Conservation (phyloP, 176 grass and related monocot species). For the Oryza australiensis region DNA sequence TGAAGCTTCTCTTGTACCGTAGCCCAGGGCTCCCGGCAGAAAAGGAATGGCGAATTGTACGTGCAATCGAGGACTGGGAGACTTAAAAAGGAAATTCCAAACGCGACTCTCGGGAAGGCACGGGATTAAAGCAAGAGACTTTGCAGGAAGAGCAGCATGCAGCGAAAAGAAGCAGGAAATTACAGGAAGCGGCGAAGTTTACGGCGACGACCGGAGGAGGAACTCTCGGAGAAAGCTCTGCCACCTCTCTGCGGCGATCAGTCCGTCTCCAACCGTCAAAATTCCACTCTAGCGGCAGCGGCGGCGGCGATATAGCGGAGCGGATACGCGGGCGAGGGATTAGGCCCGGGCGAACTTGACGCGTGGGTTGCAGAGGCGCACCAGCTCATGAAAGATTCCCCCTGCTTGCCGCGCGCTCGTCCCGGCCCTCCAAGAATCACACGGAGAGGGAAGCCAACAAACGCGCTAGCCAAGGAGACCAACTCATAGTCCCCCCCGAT, state of each 20-base stretch:
- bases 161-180: conserved; percentile 23
- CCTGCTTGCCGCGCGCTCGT: neutral
- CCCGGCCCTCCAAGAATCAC: conserved; percentile 12
- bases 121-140: conserved; percentile 4
- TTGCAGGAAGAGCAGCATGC: neutral
- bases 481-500: neutral
- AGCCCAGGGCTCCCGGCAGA: conserved; percentile 1
- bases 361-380: conserved; percentile 32
- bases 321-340: neutral
- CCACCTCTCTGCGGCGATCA: conserved; percentile 22
- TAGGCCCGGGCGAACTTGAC: conserved; percentile 23
- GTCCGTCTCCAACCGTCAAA: conserved; percentile 20
- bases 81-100: neutral
- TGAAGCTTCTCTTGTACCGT: neutral
- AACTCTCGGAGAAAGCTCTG: conserved; percentile 30
- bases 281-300: neutral
- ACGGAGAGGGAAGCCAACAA: conserved; percentile 45
- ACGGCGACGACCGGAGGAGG: conserved; percentile 34
- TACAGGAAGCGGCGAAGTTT: conserved; percentile 19
- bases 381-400: conserved; percentile 2
- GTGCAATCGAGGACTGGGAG: neutral
- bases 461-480: conserved; percentile 10
- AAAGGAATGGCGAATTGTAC: neutral
- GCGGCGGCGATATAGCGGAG: neutral
- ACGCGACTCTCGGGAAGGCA: neutral